Percentiles rank a stretch among this genome's conserved stretches.
phyloP scores from a whole-genome alignment of 129 eudicot species.

The Ambrosia artemisiifolia region DNA sequence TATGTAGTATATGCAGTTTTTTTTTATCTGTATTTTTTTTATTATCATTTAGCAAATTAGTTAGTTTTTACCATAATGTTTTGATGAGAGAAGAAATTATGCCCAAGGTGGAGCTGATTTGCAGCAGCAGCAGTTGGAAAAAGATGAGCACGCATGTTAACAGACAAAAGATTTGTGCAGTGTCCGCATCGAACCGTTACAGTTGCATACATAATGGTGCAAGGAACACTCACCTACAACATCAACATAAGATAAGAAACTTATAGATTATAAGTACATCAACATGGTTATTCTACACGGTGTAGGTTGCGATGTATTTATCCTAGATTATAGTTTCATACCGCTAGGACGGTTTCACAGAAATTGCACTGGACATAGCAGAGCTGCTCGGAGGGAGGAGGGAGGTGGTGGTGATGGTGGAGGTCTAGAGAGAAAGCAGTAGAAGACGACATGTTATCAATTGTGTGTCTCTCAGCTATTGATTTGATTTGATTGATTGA shows the following conservation, averaged over 20 bases:
- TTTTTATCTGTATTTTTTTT: background rate
- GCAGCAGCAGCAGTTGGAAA: slow-evolving; percentile 54
- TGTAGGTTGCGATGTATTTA: no score
- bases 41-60: background rate
- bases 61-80: slow-evolving; percentile 61
- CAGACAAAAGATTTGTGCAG: slow-evolving; percentile 80
- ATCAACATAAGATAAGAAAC: background rate
- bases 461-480: slow-evolving; percentile 2
- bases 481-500: slow-evolving; percentile 8
- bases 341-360: slow-evolving; percentile 87
- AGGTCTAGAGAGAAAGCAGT: slow-evolving; percentile 66
- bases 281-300: no score
- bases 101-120: slow-evolving; percentile 64
- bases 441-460: slow-evolving; percentile 74
- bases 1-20: slow-evolving; percentile 1
- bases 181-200: slow-evolving; percentile 97
- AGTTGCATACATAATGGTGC: slow-evolving; percentile 76
- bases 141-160: slow-evolving; percentile 66
- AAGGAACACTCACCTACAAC: slow-evolving; percentile 93
- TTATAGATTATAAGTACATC: background rate
- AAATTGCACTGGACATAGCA: slow-evolving; percentile 79
- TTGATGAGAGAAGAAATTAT: slow-evolving; percentile 72
- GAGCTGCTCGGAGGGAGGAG: slow-evolving; percentile 83
- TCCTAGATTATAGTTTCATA: slow-evolving; percentile 5
- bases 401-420: slow-evolving; percentile 58